Evolutionary conservation across 2,329 filamentous ascomycete species (phyloP).

Genomic region (Claviceps maximensis): DNA sequence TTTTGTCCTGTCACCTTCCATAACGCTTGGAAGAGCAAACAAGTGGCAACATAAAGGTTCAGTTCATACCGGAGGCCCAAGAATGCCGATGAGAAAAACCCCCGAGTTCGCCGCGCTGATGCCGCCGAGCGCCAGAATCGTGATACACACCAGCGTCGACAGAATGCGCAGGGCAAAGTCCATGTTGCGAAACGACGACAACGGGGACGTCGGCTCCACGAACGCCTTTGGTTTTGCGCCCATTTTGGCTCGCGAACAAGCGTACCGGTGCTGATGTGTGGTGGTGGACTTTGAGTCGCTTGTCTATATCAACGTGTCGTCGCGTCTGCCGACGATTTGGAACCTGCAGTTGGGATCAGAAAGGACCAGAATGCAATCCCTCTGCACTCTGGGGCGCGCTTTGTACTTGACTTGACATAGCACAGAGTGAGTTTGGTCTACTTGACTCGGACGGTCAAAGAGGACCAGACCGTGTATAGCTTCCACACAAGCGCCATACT

Average conservation of each 20-base stretch:
- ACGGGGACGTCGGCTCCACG: background rate
- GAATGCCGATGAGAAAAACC: conserved; percentile 4
- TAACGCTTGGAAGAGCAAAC: too few relatives aligned
- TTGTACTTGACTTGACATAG: background rate
- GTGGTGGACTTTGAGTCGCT: too few relatives aligned
- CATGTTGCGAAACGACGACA: background rate
- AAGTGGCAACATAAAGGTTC: too few relatives aligned
- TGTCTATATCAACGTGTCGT: too few relatives aligned
- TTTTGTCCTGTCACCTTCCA: too few relatives aligned
- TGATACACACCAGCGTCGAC: background rate
- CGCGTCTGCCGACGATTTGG: background rate
- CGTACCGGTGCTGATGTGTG: background rate
- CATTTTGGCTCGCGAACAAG: background rate
- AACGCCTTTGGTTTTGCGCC: background rate
- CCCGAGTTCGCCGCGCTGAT: conserved; percentile 1
- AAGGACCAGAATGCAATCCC: background rate
- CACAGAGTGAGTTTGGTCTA: too few relatives aligned
- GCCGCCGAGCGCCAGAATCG: conserved; percentile 2
- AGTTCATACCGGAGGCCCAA: conserved; percentile 3
- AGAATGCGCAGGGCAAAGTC: background rate
- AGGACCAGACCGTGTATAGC: too few relatives aligned
- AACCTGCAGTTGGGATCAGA: background rate
- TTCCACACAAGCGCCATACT: background rate
- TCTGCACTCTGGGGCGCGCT: background rate
- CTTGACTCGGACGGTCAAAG: too few relatives aligned